These are phyloP conservation scores for Pseudogymnoascus sp. DNA, from an alignment of 2,329 filamentous ascomycete species.

Conservation along the genomic window DNA sequence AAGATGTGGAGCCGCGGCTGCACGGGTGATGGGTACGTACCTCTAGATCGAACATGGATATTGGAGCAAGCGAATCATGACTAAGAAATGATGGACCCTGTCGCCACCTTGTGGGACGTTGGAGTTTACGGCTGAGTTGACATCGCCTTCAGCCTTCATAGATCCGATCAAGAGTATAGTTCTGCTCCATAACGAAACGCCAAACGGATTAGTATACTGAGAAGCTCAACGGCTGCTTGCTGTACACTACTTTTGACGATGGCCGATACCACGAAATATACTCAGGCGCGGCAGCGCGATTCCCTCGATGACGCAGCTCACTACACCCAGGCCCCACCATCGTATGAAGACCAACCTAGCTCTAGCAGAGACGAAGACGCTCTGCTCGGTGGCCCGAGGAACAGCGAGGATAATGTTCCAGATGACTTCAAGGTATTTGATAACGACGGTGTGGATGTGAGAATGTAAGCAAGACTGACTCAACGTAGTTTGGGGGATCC, in stretches of 20 bases:
- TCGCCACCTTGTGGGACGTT: conserved; percentile 1
- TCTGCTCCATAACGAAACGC: neutral
- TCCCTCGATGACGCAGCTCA: conserved; percentile 61
- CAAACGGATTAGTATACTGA: neutral
- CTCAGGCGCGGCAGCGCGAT: conserved; percentile 75
- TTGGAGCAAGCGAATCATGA: conserved; percentile 5
- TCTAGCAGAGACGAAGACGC: conserved; percentile 45
- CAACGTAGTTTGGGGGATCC: conserved; percentile 70
- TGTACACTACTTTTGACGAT: conserved; percentile 36
- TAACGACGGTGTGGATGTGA: neutral
- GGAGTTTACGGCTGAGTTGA: neutral
- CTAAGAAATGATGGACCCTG: neutral
- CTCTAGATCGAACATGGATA: neutral
- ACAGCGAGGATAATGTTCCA: conserved; percentile 82
- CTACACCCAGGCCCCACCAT: conserved; percentile 74
- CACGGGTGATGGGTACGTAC: conserved; percentile 1
- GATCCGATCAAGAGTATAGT: neutral
- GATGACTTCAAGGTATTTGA: conserved; percentile 84
- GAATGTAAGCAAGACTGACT: conserved; percentile 12
- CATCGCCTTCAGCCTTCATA: neutral
- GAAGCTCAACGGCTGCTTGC: neutral
- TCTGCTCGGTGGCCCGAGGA: conserved; percentile 60
- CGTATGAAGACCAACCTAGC: conserved; percentile 59
- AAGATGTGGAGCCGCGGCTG: conserved; percentile 3
- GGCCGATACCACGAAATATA: conserved; percentile 74